phyloP scores from a whole-genome alignment of 106 monocot genomes.

The Cymbidium sinense region DNA sequence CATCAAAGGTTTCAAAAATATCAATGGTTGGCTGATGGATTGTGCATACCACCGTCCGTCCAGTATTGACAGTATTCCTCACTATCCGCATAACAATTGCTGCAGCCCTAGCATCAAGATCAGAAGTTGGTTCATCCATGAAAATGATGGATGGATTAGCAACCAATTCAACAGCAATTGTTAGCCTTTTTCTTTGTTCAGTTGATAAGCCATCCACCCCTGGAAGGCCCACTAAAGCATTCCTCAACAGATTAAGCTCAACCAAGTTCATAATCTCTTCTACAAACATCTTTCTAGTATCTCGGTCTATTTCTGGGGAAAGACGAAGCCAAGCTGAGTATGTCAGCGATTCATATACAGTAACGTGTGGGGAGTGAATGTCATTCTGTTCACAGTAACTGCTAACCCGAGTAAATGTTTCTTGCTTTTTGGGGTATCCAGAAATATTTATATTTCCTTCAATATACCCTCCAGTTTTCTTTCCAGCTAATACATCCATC shows the following conservation, averaged over 20 bases:
- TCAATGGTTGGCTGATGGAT: conserved; percentile 98
- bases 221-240: conserved; percentile 74
- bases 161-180: conserved; percentile 86
- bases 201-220: conserved; percentile 74
- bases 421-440: conserved; percentile 88
- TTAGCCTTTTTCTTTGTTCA: conserved; percentile 89
- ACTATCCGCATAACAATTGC: conserved; percentile 91
- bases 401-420: conserved; percentile 77
- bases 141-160: too few species aligned
- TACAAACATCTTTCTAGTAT: conserved; percentile 66
- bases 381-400: conserved; percentile 98
- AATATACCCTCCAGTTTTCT: conserved; percentile 80
- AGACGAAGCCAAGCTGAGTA: conserved; percentile 94
- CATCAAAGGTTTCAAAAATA: conserved; percentile 96
- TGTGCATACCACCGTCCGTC: conserved; percentile 88
- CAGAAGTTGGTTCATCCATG: too few species aligned
- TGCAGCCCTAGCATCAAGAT: too few species aligned
- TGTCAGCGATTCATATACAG: conserved; percentile 72
- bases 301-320: conserved; percentile 47
- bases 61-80: conserved; percentile 80
- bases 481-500: conserved; percentile 91
- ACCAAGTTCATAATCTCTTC: conserved; percentile 76
- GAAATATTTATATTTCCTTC: conserved; percentile 76
- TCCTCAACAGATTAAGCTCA: conserved; percentile 51
- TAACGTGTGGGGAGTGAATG: conserved; percentile 87